Evolutionary conservation across 2,329 filamentous ascomycete species (phyloP), one percentile per base, ranked within the genome.

Genomic region (Pseudocercospora pini-densiflorae): DNA sequence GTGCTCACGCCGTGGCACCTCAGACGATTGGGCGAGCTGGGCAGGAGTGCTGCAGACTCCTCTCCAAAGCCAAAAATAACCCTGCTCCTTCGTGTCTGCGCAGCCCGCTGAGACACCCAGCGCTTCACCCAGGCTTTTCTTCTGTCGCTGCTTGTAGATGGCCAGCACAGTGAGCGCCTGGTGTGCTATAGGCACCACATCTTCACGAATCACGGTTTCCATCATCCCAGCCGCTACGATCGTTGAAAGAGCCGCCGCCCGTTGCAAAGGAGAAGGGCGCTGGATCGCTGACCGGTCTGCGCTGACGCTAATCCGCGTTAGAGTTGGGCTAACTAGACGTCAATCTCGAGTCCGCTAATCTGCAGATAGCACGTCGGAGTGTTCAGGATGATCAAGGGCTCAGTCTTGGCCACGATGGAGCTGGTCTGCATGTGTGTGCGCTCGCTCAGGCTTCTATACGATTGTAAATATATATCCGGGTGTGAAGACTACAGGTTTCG

Each of bases 21-120:
- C 27, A 58, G 33, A 59, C 33, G 57, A 45, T 59, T 45, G 55
- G 55, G 31, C 55, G 55, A 59, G 55, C 29, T 57, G 54, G 54
- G 9, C 8, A 57, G 54, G 54, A 57, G 23, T 57, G 54, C 54
- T 49, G 19, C 54, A 19, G 8, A 36, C 55, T 58, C 55, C 27
- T 58, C 58, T 23, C 36, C 23, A 43, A 19, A 24, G 24, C 40
- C 59, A 29, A 61, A 61, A 61, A 61, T 49, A 49, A 33, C 59
- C 31, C 21, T 21, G 59, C 16, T 49, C 45, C 59, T 61, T 51
- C 40, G 57, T 59, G 57, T 59, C 29, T 33, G n/a, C 47, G 2
- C 51, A 27, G 40, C 40, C 40, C 36, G 21, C 51, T 54, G 51
- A 29, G 31, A 58, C 31, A 31, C n/a, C 36, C 40, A 51, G 58